Base-by-base conservation (phyloP, 805 yeast genomes). In the Candida caryicola region DNA sequence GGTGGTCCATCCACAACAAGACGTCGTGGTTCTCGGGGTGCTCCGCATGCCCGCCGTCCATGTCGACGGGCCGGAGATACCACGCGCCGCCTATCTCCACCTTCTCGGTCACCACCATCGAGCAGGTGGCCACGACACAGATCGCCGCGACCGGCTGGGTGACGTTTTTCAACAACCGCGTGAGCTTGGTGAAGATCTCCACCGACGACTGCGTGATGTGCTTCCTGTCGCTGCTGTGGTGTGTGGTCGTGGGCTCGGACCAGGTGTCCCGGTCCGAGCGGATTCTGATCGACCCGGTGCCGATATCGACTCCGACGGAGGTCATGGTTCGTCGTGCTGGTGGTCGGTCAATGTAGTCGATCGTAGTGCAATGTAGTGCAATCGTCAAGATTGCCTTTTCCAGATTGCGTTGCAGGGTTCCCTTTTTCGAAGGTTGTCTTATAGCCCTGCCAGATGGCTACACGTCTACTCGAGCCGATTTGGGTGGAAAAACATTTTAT, bases 1-100 rank as follows among this genome's bases (percentile, higher is more conserved):
- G 58, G 14, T 66, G 60, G 47, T 79, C 83, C 83, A 79, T 79
- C 84, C 85, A 79, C 34, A 79, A 63, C 4, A 79, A 60, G 3
- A 78, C 64, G 45, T 75, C 74, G 25, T 67, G 64, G 4, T 47
- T 47, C 4, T 31, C 41, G 23, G 31, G 45, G 14, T 34, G 36
- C 12, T 48, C 47, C 2, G 38, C 30, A 29, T 39, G 36, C 6
- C 50, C 55, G 17, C 53, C 49, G 27, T 28, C 19, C 15, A 13
- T 13, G 32, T 61, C 52, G 23, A 63, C 65, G 4, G 73, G 57
- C 29, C 45, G 55, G 12, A 75, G 71, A 15, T 33, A 47, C 12
- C 56, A 36, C 14, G 37, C 34, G 7, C 49, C 51, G 2, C 40
- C 43, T 1, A 36, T 37, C 1, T 27, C 28, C 2, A 47, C 39